A percentile compares a stretch with the other conserved stretches of the same genome.
Conservation (phyloP, 2,329 filamentous ascomycete genomes). For the Penicillium occitanis region DNA sequence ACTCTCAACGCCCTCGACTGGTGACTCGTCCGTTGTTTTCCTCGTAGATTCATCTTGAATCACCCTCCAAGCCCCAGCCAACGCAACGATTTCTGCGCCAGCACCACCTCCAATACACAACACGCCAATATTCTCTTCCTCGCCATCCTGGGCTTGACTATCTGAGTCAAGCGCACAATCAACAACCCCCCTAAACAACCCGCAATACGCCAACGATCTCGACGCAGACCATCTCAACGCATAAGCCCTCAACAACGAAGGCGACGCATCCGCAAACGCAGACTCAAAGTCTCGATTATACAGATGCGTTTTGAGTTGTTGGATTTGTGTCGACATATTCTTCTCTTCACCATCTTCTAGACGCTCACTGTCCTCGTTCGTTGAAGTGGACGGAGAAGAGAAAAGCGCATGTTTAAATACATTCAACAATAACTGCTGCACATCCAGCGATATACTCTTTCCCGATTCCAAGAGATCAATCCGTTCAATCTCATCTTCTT, state of each 20-base stretch:
- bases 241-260: constrained; percentile 70
- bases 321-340: constrained; percentile 58
- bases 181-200: constrained; percentile 50
- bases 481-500: constrained; percentile 23
- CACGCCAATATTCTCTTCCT: constrained; percentile 34
- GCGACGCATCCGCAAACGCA: constrained; percentile 63
- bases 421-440: constrained; percentile 71
- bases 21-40: background rate
- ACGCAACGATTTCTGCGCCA: constrained; percentile 65
- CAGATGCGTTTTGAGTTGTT: constrained; percentile 80
- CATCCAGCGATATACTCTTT: constrained; percentile 45
- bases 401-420: constrained; percentile 62
- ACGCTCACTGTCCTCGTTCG: constrained; percentile 33
- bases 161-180: constrained; percentile 20
- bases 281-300: constrained; percentile 79
- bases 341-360: constrained; percentile 32
- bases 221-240: constrained; percentile 88
- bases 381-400: background rate
- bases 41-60: constrained; percentile 23
- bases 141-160: background rate
- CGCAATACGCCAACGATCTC: constrained; percentile 77
- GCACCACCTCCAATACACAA: constrained; percentile 65
- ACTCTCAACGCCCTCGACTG: background rate
- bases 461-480: constrained; percentile 29
- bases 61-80: constrained; percentile 55